Base-by-base conservation (phyloP, 768 basidiomycete species). In the Termitomyces titanicus region DNA sequence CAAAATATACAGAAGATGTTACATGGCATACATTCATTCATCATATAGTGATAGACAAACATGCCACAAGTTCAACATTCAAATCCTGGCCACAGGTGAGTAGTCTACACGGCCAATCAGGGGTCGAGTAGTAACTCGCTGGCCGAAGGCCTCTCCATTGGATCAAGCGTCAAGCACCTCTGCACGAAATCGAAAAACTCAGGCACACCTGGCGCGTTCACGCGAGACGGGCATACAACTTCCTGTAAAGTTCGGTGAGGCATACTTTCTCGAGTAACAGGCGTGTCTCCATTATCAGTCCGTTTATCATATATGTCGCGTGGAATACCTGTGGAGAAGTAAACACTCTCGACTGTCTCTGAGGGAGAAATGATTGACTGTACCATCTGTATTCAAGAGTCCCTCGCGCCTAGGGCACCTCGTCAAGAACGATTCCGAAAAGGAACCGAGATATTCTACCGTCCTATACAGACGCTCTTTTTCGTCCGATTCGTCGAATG, bases 41-140 rank as follows among this genome's bases (percentile, higher is more conserved):
- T 3, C 29, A 29, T 29, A 29, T n/a, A 29, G 9, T 29, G 9
- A 9, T 9, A 29, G 29, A 29, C 29, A 9, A 29, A 3, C 29
- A 29, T 29, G 29, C 29, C 29, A 29, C 29, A 29, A 29, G 29
- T 29, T 29, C 29, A 29, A 4, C 29, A n/a, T n/a, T n/a, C n/a
- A n/a, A n/a, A n/a, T n/a, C n/a, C n/a, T n/a, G 29, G 29, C 29
- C 29, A 29, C 29, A 29, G 9, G 9, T 29, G 29, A 29, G 29
- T 4, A 29, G 29, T 15, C 13, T 34, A 47, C 46, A 47, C 15
- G 9, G 47, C 15, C 1, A 54, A 47, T 46, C 53, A 54, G 10
- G 45, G 53, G 38, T 54, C 35, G 29, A n/a, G n/a, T 17, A 54
- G 45, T 15, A 54, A 24, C 53, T 47, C 53, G 9, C 27, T 39